A percentile compares a stretch with the other conserved stretches of the same genome.
phyloP scores from a whole-genome alignment of 805 yeast species.

The Ogataea paradorogensis region DNA sequence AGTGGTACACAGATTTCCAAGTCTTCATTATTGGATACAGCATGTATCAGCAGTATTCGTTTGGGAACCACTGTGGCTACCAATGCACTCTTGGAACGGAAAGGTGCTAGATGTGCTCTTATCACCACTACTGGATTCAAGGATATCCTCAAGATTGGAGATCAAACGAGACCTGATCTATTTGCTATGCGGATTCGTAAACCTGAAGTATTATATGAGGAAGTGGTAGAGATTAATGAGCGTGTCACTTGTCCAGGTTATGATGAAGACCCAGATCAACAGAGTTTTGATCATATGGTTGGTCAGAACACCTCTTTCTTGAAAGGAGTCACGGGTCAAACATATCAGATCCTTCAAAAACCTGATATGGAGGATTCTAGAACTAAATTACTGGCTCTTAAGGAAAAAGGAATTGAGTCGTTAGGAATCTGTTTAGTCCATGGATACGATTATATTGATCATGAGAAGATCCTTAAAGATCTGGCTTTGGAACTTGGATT shows the following conservation, averaged over 20 bases:
- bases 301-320: conserved; percentile 6
- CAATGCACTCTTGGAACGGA: conserved; percentile 22
- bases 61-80: conserved; percentile 29
- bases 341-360: conserved; percentile 21
- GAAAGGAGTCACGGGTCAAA: conserved; percentile 19
- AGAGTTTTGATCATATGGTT: conserved; percentile 7
- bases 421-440: conserved; percentile 36
- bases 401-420: conserved; percentile 24
- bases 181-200: conserved; percentile 19
- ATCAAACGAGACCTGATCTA: conserved; percentile 29
- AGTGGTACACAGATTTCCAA: conserved; percentile 12
- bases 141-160: conserved; percentile 32
- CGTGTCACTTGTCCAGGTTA: conserved; percentile 24
- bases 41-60: conserved; percentile 19
- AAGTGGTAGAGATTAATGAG: conserved; percentile 20
- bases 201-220: conserved; percentile 19
- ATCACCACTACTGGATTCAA: conserved; percentile 30
- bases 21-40: conserved; percentile 14
- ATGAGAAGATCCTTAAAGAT: conserved; percentile 35
- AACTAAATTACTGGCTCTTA: conserved; percentile 21
- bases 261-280: conserved; percentile 24
- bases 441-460: conserved; percentile 36
- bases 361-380: conserved; percentile 20
- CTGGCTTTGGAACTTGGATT: conserved; percentile 43
- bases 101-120: conserved; percentile 20